Base-by-base conservation (phyloP, 352 stramenopile species). In the Phytophthora pini region DNA sequence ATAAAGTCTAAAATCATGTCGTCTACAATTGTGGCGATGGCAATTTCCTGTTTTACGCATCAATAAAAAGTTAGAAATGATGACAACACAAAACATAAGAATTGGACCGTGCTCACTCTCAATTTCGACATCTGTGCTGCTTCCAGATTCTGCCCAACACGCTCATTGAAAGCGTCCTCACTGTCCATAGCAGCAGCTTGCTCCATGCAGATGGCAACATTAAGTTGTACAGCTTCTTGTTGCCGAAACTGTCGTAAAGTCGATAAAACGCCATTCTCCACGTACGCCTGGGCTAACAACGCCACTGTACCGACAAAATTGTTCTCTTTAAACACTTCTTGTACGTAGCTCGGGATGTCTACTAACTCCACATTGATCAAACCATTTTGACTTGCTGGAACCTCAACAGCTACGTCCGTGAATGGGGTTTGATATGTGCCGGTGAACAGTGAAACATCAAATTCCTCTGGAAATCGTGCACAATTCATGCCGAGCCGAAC, bases 1-100 rank as follows among this genome's bases (percentile, higher is more conserved):
- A 92, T 80, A 20, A 90, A 68, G 17, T 89, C 76, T 0, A 57
- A 2, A 22, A 92, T 56, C 68, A 92, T 79, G 56, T 92, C 82
- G 15, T 92, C 74, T 13, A 92, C 54, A 46, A 92, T 83, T 5
- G 74, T 71, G 0, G 45, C 32, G 11, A 82, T 77, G 3, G 78
- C 82, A 15, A 90, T 74, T 43, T 87, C 75, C 63, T 92, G 48
- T 45, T 20, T 5, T 15, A 24, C n/a, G 17, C 52, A 50, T 2
- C 27, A 36, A 24, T 32, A 22, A 52, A 50, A 15, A 38, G n/a
- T 58, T 20, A 47, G 50, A 12, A 43, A 44, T 17, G 56, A 13
- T 13, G 26, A 32, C 22, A 17, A 43, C 13, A 31, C 29, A 6
- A 29, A 48, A 43, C 13, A 43, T 17, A 4, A 43, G 8, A 5